Percentiles rank a stretch among this genome's conserved stretches.
phyloP scores from a whole-genome alignment of 352 stramenopile species.

The Pythium rishiriense region DNA sequence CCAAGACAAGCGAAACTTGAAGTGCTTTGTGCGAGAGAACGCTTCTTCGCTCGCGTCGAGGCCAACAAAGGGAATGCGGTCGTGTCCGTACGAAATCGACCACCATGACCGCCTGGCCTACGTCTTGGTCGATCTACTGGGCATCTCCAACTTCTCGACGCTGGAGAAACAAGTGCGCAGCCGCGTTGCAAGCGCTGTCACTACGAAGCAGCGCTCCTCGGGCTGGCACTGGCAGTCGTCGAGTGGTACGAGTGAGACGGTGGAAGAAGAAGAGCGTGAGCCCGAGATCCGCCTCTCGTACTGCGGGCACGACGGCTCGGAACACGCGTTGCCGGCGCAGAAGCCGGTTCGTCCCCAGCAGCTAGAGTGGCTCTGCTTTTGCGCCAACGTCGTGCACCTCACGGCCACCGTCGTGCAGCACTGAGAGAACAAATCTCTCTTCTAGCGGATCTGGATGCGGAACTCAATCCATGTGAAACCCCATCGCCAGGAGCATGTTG shows the following conservation, averaged over 20 bases:
- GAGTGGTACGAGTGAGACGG: constrained; percentile 20
- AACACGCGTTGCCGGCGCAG: constrained; percentile 21
- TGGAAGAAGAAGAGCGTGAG: constrained; percentile 22
- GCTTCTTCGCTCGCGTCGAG: not conserved
- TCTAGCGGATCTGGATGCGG: not conserved
- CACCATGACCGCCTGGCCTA: constrained; percentile 19
- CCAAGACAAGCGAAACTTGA: constrained; percentile 68
- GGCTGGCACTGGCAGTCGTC: constrained; percentile 26
- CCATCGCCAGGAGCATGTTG: too few species aligned
- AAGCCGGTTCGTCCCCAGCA: constrained; percentile 14
- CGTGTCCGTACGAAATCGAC: constrained; percentile 2
- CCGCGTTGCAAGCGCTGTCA: constrained; percentile 35
- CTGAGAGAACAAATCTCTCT: not conserved
- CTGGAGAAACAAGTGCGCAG: constrained; percentile 40
- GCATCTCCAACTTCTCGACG: constrained; percentile 39
- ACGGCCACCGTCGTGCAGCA: constrained; percentile 31
- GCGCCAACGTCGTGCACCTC: constrained; percentile 62
- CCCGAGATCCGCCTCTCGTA: constrained; percentile 50
- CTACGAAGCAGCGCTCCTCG: constrained; percentile 21
- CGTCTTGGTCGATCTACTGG: constrained; percentile 50
- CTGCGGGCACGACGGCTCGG: constrained; percentile 37
- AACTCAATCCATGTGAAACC: too few species aligned
- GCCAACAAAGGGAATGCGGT: not conserved
- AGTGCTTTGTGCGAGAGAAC: constrained; percentile 46
- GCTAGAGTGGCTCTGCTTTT: constrained; percentile 64